Conservation (phyloP, 169 alveolate genomes). For the Sarcocystis neurona region DNA sequence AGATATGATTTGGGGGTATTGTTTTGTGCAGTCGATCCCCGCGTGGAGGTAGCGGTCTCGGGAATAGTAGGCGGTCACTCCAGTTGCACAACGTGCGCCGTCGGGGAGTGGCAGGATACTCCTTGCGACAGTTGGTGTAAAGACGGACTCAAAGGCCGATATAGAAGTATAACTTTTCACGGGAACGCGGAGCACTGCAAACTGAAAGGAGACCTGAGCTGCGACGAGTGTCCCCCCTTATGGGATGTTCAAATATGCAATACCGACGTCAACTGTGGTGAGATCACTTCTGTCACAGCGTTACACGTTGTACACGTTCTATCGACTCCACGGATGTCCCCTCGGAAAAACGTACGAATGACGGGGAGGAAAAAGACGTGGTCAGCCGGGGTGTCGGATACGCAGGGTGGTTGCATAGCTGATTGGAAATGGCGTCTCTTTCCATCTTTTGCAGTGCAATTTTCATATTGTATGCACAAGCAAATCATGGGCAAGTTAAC, state of each 20-base stretch:
- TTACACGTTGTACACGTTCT: no score
- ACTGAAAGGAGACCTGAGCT: not conserved
- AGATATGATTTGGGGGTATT: not conserved
- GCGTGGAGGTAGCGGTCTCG: conserved; percentile 16
- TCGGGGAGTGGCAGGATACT: conserved; percentile 24
- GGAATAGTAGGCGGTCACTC: conserved; percentile 9
- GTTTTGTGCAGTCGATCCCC: not conserved
- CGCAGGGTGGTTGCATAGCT: no score
- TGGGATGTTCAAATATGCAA: conserved; percentile 42
- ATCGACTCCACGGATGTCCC: no score
- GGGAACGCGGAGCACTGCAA: conserved; percentile 6
- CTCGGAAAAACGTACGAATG: no score
- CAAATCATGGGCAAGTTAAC: no score
- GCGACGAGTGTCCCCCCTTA: conserved; percentile 50
- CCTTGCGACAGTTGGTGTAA: conserved; percentile 40
- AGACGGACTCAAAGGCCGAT: conserved; percentile 33
- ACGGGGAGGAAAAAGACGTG: no score
- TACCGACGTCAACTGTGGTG: conserved; percentile 37
- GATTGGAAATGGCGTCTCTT: no score
- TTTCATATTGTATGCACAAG: no score
- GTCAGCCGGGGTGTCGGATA: no score
- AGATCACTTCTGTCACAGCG: no score
- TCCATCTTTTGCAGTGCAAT: no score
- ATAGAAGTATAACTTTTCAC: not conserved
- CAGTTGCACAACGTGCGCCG: conserved; percentile 42